Base-by-base conservation (phyloP, 2,329 filamentous ascomycete species). In the Trichoderma guizhouense region DNA sequence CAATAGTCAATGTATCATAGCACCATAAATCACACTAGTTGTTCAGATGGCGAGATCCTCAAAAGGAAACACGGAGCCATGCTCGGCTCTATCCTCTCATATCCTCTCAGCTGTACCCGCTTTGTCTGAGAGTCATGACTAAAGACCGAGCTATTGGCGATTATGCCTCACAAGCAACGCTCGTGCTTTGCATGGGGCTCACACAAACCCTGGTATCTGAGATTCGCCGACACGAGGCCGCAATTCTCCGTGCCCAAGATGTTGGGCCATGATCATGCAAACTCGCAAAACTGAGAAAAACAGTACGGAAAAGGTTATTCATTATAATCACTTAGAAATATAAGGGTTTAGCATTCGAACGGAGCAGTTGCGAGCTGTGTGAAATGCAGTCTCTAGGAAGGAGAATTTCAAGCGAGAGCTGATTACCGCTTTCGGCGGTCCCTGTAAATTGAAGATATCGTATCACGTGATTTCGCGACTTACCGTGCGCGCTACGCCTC, bases 391-490 rank as follows among this genome's bases (percentile, higher is more conserved):
- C 18, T 43, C 39, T 9, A 8, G 51, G 11, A 32, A n/a, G 26
- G 30, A 64, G 39, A n/a, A 26, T 24, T 32, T 1, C 15, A 39
- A 7, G 15, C 4, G 36, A 4, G 34, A 64, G 51, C 53, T 67
- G n/a, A 36, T 39, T 55, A 32, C 32, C 47, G 32, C 24, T 39
- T 55, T 70, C 5, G 60, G 68, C 7, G 7, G 24, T 21, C 18
- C 21, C 30, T 18, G 30, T 51, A 36, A 26, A 36, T 32, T 9
- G 36, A 51, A 63, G 53, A 14, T 2, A 4, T 8, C 12, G 18
- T 1, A 24, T 74, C 73, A 74, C 74, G 74, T 75, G 74, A 67
- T 21, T 39, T 53, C 71, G 70, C 62, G 72, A 69, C n/a, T 61
- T n/a, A 28, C 71, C 30, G 43, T n/a, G 39, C 57, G 43, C 67